phyloP scores from a whole-genome alignment of 805 yeast species.

The Saturnispora zaruensis region DNA sequence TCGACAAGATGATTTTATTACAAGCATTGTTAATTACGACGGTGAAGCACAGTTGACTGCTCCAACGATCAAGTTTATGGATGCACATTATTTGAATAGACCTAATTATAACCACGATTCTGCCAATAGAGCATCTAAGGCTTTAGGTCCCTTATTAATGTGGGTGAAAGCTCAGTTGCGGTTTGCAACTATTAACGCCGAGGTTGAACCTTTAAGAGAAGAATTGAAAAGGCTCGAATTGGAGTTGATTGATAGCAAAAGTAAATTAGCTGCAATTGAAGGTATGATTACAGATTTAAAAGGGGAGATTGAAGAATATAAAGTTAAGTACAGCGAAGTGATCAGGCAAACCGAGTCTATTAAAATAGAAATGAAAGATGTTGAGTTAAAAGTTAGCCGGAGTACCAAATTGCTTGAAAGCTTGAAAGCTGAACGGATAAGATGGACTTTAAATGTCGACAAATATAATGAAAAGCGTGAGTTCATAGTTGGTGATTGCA shows the following conservation, averaged over 20 bases:
- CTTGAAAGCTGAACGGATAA: conserved; percentile 53
- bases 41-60: conserved; percentile 48
- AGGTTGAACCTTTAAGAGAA: conserved; percentile 60
- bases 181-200: conserved; percentile 63
- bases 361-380: conserved; percentile 58
- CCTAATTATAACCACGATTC: conserved; percentile 61
- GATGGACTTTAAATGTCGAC: conserved; percentile 64
- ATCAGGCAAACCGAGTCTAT: conserved; percentile 73
- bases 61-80: conserved; percentile 49
- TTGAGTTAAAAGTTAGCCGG: conserved; percentile 51
- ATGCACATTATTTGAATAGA: conserved; percentile 47
- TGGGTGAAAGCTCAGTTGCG: conserved; percentile 89
- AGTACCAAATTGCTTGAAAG: conserved; percentile 56
- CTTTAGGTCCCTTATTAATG: conserved; percentile 83
- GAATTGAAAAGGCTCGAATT: conserved; percentile 57
- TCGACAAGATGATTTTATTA: conserved; percentile 78
- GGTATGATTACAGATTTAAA: conserved; percentile 76
- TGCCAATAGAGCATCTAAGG: conserved; percentile 84
- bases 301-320: conserved; percentile 56
- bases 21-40: conserved; percentile 70
- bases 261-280: conserved; percentile 65
- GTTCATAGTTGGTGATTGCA: conserved; percentile 52
- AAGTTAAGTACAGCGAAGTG: conserved; percentile 58
- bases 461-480: conserved; percentile 40
- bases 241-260: conserved; percentile 52